Evolutionary conservation across 371 early-diverging fungal genomes (phyloP), one percentile per base, ranked within the genome.

Genomic region (Thermomucor indicae-seudaticae): DNA sequence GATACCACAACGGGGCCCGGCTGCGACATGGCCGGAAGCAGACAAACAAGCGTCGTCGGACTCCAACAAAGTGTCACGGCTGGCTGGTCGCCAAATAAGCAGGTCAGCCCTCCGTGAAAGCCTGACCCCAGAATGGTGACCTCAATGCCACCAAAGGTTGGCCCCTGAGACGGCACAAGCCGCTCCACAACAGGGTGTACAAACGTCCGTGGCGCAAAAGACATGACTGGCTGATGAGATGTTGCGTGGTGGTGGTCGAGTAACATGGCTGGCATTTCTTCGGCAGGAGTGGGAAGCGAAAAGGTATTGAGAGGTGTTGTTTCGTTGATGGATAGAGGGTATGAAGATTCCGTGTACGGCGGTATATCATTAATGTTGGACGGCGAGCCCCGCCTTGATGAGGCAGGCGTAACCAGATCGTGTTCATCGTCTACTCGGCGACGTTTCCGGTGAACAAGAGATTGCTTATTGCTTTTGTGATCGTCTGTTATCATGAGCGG

Each of bases 401-500:
- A 20, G 8, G 44, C 58, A 6, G 63, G 63, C 16, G 67, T 67
- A n/a, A 47, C 31, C 14, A 48, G 47, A 19, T n/a, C 17, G 11
- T 34, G 10, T n/a, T 19, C 19, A 19, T 49, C 28, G 23, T 49
- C 3, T 20, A 23, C 23, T 17, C 41, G 22, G 8, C 11, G 16
- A 28, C 6, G 46, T 20, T 43, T 48, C 25, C 29, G 25, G 52
- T 84, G 83, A 17, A 74, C n/a, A n/a, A n/a, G n/a, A n/a, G n/a
- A n/a, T n/a, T n/a, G n/a, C n/a, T n/a, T n/a, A n/a, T n/a, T 63
- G 16, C 81, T 81, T 62, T 95, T 95, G 74, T 94, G 96, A 62
- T 95, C 96, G 54, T 95, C 96, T 2, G 96, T 95, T 52, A 95
- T 91, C 86, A 95, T 83, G 46, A 95, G 89, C 4, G 92, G 90